Conservation (phyloP, 148 eudicot species). For the Amaranthus hypochondriacus region DNA sequence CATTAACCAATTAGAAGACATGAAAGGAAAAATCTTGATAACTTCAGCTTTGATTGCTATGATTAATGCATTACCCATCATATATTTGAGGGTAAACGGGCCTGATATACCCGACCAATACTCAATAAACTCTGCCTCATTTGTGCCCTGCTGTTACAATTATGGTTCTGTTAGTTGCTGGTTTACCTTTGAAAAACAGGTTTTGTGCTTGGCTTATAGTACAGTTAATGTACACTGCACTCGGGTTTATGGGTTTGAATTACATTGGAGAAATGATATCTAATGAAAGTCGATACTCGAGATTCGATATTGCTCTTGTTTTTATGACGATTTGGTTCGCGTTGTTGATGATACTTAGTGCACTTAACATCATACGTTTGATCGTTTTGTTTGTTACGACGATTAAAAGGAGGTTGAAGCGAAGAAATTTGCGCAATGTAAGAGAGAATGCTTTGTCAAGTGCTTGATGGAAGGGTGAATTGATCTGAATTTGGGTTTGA, state of each 20-base stretch:
- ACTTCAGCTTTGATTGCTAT: constrained; percentile 21
- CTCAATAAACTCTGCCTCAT: constrained; percentile 9
- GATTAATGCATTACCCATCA: constrained; percentile 19
- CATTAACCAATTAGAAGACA: constrained; percentile 13
- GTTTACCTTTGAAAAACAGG: constrained; percentile 28
- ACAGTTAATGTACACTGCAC: constrained; percentile 29
- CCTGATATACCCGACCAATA: constrained; percentile 5
- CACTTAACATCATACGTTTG: constrained; percentile 24
- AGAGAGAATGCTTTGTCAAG: constrained; percentile 6
- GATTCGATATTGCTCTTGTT: constrained; percentile 3
- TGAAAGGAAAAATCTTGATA: constrained; percentile 22
- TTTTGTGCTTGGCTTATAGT: constrained; percentile 27
- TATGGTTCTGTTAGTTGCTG: constrained; percentile 22
- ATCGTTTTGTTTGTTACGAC: constrained; percentile 13
- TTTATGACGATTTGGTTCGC: constrained; percentile 18
- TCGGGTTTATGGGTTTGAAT: constrained; percentile 19
- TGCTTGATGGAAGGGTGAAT: constrained; percentile 9
- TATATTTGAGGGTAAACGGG: constrained; percentile 15
- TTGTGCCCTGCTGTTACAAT: constrained; percentile 21
- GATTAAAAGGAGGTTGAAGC: neutral
- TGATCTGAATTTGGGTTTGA: neutral
- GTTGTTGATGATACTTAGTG: constrained; percentile 13
- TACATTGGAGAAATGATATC: constrained; percentile 22
- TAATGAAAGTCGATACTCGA: constrained; percentile 16
- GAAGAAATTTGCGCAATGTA: constrained; percentile 1